Base-by-base conservation (phyloP, 2,329 filamentous ascomycete species). In the Xylariaceae sp. region DNA sequence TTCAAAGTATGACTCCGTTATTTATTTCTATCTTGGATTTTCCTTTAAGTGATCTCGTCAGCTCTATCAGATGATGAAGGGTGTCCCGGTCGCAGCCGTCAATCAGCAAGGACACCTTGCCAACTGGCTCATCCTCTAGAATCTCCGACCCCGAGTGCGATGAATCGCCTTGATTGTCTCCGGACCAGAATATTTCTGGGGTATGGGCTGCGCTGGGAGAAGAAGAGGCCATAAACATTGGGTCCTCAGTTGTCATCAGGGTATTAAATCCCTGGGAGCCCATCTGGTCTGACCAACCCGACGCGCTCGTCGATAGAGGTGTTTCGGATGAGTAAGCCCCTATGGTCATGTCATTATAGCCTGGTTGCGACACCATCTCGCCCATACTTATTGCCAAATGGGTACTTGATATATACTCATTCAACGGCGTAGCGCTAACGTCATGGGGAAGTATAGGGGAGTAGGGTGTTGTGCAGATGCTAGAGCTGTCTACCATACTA, bases 1-100 rank as follows among this genome's bases (percentile, higher is more conserved):
- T n/a, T n/a, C n/a, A n/a, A n/a, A n/a, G n/a, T n/a, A n/a, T 29
- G 8, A 29, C 25, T 14, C 33, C 10, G 10, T 0, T 74, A 40
- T 49, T n/a, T 6, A 52, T 49, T 23, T 52, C 42, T 46, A 52
- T 40, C 22, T 42, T 48, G 7, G 43, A 37, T 22, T 44, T 52
- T 14, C 27, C 46, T 23, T 44, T 52, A 10, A 49, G 25, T 2
- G 42, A 37, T 20, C 40, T 42, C 4, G 42, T 44, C 14, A 52
- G 17, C 12, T 47, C 39, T 22, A 49, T 19, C 23, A 52, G 37
- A 11, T 42, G 33, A 22, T 52, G 36, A 3, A 52, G 46, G 12
- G 49, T 52, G 17, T 44, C 40, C 25, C 46, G 43, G 22, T 52
- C 42, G n/a, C 46, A 52, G 3, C 36, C 39, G 6, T 51, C 46